These are phyloP conservation scores for Sporothrix pseudoabietina DNA, from an alignment of 2,329 filamentous ascomycete species.

Conservation along the genomic window DNA sequence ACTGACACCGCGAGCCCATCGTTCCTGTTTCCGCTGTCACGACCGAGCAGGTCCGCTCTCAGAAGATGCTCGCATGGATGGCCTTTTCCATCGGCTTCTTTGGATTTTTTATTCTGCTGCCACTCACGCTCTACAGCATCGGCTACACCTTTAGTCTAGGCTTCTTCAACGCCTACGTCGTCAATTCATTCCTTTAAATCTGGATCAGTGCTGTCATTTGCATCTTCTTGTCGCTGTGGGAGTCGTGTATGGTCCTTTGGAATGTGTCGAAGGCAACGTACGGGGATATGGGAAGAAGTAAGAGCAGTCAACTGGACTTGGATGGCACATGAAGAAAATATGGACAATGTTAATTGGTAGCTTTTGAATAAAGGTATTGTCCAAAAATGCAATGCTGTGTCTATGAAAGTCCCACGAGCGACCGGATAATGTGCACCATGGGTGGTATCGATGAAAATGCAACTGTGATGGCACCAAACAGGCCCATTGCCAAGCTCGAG, in stretches of 20 bases:
- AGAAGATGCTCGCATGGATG: conserved; percentile 6
- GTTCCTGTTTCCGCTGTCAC: not conserved
- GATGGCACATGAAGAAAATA: too few relatives aligned
- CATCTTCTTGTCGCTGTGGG: conserved; percentile 9
- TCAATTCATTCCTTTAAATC: not conserved
- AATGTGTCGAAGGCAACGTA: not conserved
- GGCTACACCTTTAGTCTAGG: conserved; percentile 6
- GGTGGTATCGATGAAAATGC: conserved; percentile 60
- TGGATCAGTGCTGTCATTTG: not conserved
- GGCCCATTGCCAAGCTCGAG: conserved; percentile 61
- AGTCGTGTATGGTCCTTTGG: not conserved
- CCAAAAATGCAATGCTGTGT: not conserved
- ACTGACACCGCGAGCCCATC: not conserved
- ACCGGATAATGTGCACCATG: conserved; percentile 51
- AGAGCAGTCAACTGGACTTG: not conserved
- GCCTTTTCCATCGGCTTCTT: not conserved
- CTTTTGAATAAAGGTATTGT: not conserved
- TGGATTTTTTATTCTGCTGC: conserved; percentile 3
- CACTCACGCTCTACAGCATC: not conserved
- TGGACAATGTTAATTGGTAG: too few relatives aligned
- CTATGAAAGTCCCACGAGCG: conserved; percentile 49
- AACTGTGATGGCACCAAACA: conserved; percentile 63
- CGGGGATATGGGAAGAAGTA: conserved; percentile 8
- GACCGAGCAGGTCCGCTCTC: not conserved
- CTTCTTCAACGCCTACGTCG: conserved; percentile 7